Conservation (phyloP, 2,329 filamentous ascomycete species). For the Aureobasidium sp. region DNA sequence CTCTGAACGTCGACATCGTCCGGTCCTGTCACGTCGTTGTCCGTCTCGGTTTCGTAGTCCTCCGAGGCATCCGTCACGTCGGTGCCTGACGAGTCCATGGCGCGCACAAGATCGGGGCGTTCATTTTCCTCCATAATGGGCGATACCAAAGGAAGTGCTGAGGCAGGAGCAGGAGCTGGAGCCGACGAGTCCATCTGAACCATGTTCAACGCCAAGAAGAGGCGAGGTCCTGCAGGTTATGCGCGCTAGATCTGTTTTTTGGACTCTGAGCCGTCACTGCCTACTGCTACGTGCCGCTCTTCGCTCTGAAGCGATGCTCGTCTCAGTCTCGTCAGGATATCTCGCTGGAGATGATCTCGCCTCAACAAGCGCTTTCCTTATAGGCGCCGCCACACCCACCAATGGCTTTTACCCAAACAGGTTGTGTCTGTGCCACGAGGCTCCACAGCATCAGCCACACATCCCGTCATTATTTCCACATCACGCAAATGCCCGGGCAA, state of each 20-base stretch:
- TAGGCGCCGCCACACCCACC: neutral
- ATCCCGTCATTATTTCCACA: neutral
- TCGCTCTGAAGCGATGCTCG: neutral
- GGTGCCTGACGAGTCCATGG: constrained; percentile 25
- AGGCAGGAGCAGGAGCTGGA: neutral
- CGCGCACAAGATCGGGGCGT: constrained; percentile 22
- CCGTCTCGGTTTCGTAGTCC: constrained; percentile 4
- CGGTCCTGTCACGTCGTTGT: constrained; percentile 6
- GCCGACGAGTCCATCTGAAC: neutral
- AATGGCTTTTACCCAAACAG: neutral
- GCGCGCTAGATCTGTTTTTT: neutral
- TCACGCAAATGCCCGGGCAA: neutral
- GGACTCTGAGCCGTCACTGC: neutral
- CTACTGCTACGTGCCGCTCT: neutral
- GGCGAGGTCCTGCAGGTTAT: neutral
- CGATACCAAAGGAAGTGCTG: constrained; percentile 1
- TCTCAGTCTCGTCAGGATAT: neutral
- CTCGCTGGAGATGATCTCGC: neutral
- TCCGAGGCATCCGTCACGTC: constrained; percentile 19
- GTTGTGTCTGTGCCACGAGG: neutral
- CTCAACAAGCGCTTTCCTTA: neutral
- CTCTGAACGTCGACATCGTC: constrained; percentile 3
- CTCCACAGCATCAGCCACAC: neutral
- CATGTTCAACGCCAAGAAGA: neutral
- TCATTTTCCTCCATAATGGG: constrained; percentile 27